Conservation (phyloP, 192 early-diverging fungal genomes). For the Entomortierella chlamydospora region DNA sequence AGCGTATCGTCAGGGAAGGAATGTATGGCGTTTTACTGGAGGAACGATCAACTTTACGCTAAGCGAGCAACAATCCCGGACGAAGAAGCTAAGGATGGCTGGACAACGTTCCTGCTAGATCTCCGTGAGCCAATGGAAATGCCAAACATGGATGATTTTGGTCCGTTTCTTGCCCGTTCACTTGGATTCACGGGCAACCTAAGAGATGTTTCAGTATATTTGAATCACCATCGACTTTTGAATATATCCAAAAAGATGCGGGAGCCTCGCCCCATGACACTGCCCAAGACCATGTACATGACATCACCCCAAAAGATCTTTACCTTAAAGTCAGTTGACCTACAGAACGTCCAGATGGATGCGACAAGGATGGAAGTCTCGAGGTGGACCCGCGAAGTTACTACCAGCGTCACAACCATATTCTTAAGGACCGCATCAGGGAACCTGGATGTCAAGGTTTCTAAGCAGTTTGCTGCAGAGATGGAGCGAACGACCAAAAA, state of each 20-base stretch:
- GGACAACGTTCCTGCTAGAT: conserved; percentile 84
- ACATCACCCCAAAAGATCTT: conserved; percentile 80
- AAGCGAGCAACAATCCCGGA: conserved; percentile 69
- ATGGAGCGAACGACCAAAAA: conserved; percentile 94
- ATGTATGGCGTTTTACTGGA: conserved; percentile 92
- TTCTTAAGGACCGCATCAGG: conserved; percentile 80
- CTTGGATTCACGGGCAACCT: conserved; percentile 86
- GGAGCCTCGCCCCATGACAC: conserved; percentile 69
- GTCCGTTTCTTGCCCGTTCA: conserved; percentile 69
- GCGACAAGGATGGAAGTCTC: conserved; percentile 57
- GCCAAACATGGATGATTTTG: conserved; percentile 61
- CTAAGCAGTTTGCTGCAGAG: conserved; percentile 66
- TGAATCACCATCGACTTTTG: conserved; percentile 71
- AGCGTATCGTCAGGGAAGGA: conserved; percentile 78
- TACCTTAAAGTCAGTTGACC: conserved; percentile 68
- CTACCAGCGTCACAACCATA: conserved; percentile 57
- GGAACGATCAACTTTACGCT: conserved; percentile 87
- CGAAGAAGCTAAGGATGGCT: conserved; percentile 53
- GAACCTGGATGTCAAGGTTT: conserved; percentile 65
- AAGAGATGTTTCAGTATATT: conserved; percentile 68
- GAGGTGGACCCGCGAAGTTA: conserved; percentile 34
- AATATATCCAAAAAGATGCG: conserved; percentile 73
- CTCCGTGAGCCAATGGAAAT: conserved; percentile 81
- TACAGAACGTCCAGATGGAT: conserved; percentile 68
- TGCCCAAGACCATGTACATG: conserved; percentile 60